phyloP scores from a whole-genome alignment of 768 basidiomycete genomes.

The Dioszegia hungarica region DNA sequence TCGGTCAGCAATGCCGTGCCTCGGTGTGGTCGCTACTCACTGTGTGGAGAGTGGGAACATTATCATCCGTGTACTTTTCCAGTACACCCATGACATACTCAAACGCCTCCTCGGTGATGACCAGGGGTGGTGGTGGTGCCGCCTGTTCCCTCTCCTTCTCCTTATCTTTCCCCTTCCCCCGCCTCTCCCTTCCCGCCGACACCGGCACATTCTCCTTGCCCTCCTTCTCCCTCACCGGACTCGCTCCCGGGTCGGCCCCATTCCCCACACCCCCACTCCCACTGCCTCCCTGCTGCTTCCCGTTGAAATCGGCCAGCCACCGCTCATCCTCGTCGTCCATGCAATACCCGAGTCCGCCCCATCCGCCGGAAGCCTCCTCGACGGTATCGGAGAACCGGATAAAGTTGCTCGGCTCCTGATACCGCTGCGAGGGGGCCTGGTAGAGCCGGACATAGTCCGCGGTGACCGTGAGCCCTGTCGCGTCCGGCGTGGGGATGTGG shows the following conservation, averaged over 20 bases:
- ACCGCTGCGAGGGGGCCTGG: slow-evolving; percentile 54
- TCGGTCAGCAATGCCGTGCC: not conserved
- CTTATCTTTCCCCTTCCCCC: slow-evolving; percentile 62
- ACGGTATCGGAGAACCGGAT: slow-evolving; percentile 77
- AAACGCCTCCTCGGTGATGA: slow-evolving; percentile 83
- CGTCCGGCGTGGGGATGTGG: slow-evolving; percentile 88
- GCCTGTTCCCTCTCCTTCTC: slow-evolving; percentile 72
- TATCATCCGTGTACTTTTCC: slow-evolving; percentile 84
- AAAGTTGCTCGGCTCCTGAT: slow-evolving; percentile 72
- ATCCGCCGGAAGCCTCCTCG: slow-evolving; percentile 61
- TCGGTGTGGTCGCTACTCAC: slow-evolving; percentile 54
- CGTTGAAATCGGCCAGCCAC: slow-evolving; percentile 51
- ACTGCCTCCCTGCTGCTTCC: slow-evolving; percentile 8
- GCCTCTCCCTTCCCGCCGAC: slow-evolving; percentile 35
- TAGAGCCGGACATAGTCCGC: slow-evolving; percentile 76
- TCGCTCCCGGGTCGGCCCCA: slow-evolving; percentile 46
- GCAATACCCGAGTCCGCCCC: slow-evolving; percentile 75
- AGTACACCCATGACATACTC: slow-evolving; percentile 92
- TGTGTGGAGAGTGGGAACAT: slow-evolving; percentile 81
- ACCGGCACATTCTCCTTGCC: slow-evolving; percentile 13
- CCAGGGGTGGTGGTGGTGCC: slow-evolving; percentile 50
- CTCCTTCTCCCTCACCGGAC: slow-evolving; percentile 16
- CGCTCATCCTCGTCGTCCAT: slow-evolving; percentile 95
- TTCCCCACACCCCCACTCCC: not conserved
- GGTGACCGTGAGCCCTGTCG: slow-evolving; percentile 62